These are phyloP conservation scores for Rhododendron ovatum DNA, from an alignment of 148 eudicot species.

Conservation along the genomic window DNA sequence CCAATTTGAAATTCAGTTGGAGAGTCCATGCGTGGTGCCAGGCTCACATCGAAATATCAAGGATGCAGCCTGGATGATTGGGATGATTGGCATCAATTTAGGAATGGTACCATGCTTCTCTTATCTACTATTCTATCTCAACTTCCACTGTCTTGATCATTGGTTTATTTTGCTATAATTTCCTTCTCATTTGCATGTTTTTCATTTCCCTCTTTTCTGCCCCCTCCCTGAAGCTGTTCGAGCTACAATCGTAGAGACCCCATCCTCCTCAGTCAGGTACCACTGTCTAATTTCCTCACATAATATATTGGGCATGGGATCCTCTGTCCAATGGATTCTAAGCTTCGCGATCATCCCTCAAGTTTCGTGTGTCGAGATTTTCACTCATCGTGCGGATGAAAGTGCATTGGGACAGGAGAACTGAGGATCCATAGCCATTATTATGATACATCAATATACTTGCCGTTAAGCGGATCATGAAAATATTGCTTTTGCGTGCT, in stretches of 20 bases:
- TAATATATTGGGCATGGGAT: neutral
- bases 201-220: neutral
- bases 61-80: slow-evolving; percentile 56
- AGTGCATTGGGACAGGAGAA: neutral
- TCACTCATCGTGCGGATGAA: neutral
- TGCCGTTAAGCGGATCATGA: neutral
- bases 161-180: neutral
- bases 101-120: slow-evolving; percentile 46
- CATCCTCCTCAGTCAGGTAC: slow-evolving; percentile 51
- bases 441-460: neutral
- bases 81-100: slow-evolving; percentile 74
- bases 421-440: neutral
- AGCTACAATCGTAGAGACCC: slow-evolving; percentile 55
- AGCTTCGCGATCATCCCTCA: neutral
- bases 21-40: slow-evolving; percentile 48
- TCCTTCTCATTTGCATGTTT: neutral
- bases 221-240: slow-evolving; percentile 44
- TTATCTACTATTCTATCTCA: neutral
- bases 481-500: neutral
- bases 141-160: neutral
- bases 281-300: neutral
- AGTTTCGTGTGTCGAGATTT: neutral
- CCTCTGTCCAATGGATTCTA: neutral
- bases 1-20: slow-evolving; percentile 43
- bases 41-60: slow-evolving; percentile 38